Percentiles rank a stretch among this genome's conserved stretches.
Evolutionary conservation across 2,329 filamentous ascomycete species (phyloP).

Genomic region (Alternaria dauci): DNA sequence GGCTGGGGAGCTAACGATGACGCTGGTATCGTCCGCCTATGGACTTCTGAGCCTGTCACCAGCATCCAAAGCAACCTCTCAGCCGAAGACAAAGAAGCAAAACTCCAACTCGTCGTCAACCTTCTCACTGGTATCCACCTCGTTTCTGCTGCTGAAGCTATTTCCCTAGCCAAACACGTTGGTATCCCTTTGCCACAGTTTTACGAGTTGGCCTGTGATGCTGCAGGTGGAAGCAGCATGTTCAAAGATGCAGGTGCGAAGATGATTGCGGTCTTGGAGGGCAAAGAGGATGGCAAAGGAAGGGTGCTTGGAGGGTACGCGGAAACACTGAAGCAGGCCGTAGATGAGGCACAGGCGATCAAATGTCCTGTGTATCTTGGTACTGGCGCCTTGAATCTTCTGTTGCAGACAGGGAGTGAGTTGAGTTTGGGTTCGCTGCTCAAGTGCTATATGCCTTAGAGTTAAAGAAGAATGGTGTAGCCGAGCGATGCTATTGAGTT

Average conservation of each 20-base stretch:
- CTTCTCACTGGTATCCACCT: conserved; percentile 49
- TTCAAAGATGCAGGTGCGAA: conserved; percentile 44
- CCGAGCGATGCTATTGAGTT: not conserved
- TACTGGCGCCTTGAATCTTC: conserved; percentile 41
- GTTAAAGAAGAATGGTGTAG: not conserved
- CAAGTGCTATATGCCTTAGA: conserved; percentile 29
- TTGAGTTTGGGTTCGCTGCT: conserved; percentile 33
- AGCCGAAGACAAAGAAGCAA: conserved; percentile 37
- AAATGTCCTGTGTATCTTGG: conserved; percentile 48
- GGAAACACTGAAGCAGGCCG: conserved; percentile 38
- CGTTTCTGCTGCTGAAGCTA: conserved; percentile 48
- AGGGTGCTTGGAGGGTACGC: conserved; percentile 30
- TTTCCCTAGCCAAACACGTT: conserved; percentile 50
- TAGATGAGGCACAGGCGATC: conserved; percentile 45
- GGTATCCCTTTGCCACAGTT: conserved; percentile 49
- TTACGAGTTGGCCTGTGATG: conserved; percentile 48
- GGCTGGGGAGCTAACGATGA: conserved; percentile 66
- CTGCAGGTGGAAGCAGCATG: conserved; percentile 49
- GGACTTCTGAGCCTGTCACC: conserved; percentile 53
- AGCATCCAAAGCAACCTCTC: conserved; percentile 37
- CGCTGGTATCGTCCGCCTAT: conserved; percentile 64
- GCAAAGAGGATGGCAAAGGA: conserved; percentile 29
- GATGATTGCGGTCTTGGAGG: conserved; percentile 46
- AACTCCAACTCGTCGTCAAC: conserved; percentile 47
- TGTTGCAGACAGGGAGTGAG: conserved; percentile 40